A percentile compares a stretch with the other conserved stretches of the same genome.
phyloP scores from a whole-genome alignment of 2,329 filamentous ascomycete genomes.

The Neoscytalidium dimidiatum region DNA sequence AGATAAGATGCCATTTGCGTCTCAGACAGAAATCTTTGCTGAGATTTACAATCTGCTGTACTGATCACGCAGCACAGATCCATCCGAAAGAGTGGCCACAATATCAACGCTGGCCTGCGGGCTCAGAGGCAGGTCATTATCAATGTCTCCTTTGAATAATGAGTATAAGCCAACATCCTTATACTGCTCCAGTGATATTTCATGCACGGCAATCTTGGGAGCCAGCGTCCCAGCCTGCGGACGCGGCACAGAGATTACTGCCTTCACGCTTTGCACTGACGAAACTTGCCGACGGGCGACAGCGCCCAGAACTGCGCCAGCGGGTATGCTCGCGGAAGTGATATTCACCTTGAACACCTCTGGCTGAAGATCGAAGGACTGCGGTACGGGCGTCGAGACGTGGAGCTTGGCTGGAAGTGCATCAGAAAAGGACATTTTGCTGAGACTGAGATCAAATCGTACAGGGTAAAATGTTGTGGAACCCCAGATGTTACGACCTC shows the following conservation, averaged over 20 bases:
- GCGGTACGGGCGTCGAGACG: not conserved
- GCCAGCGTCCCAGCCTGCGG: constrained; percentile 4
- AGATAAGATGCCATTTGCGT: no score
- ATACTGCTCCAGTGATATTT: not conserved
- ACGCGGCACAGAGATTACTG: not conserved
- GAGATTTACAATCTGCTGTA: not conserved
- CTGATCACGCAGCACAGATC: not conserved
- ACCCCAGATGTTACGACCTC: not conserved
- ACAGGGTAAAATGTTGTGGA: not conserved
- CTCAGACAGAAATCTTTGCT: no score
- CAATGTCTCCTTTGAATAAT: not conserved
- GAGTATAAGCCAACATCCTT: not conserved
- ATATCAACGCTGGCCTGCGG: not conserved
- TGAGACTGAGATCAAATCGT: not conserved
- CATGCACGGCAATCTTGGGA: not conserved
- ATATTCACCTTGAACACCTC: not conserved
- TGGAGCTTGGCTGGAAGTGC: not conserved
- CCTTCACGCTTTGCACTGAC: not conserved
- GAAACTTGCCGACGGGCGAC: not conserved
- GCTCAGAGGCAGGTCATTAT: not conserved
- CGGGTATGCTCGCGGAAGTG: not conserved
- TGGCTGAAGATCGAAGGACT: not conserved
- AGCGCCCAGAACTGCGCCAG: not conserved
- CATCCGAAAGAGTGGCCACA: not conserved
- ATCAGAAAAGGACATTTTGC: not conserved